A percentile compares a stretch with the other conserved stretches of the same genome.
These are phyloP conservation scores for Brachypodium distachyon DNA, from an alignment of 202 grass and related monocot species.

Conservation along the genomic window DNA sequence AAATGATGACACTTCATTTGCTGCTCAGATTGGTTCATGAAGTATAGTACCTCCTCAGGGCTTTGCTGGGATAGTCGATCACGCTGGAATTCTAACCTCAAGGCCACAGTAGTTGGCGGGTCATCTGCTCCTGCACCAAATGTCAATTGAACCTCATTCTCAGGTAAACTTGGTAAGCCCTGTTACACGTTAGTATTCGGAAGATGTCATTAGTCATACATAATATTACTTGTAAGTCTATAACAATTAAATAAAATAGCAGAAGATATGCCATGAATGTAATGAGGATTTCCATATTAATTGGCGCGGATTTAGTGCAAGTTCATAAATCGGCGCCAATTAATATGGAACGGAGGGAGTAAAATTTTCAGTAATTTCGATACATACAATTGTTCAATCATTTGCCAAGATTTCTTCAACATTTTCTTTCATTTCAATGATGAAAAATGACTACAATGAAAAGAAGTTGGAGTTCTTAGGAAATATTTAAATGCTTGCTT, in stretches of 20 bases:
- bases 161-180: constrained; percentile 43
- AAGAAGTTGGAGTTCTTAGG: neutral
- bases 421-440: neutral
- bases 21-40: neutral
- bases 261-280: neutral
- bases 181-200: constrained; percentile 19
- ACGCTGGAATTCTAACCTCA: constrained; percentile 47
- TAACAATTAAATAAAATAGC: neutral
- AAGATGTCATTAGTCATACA: neutral
- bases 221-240: neutral
- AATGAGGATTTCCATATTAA: too few relatives aligned
- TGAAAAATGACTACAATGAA: neutral
- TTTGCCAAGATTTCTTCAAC: neutral
- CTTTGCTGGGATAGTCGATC: constrained; percentile 48
- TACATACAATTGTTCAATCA: neutral
- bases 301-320: too few relatives aligned
- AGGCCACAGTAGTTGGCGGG: constrained; percentile 35
- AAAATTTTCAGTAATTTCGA: neutral
- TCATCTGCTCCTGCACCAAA: constrained; percentile 25
- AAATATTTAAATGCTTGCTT: neutral
- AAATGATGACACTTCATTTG: neutral
- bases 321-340: too few relatives aligned
- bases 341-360: too few relatives aligned
- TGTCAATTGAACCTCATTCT: constrained; percentile 18
- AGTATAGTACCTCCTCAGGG: constrained; percentile 38